These are phyloP conservation scores for Neocucurbitaria cava DNA, from an alignment of 2,329 filamentous ascomycete species.

Conservation along the genomic window DNA sequence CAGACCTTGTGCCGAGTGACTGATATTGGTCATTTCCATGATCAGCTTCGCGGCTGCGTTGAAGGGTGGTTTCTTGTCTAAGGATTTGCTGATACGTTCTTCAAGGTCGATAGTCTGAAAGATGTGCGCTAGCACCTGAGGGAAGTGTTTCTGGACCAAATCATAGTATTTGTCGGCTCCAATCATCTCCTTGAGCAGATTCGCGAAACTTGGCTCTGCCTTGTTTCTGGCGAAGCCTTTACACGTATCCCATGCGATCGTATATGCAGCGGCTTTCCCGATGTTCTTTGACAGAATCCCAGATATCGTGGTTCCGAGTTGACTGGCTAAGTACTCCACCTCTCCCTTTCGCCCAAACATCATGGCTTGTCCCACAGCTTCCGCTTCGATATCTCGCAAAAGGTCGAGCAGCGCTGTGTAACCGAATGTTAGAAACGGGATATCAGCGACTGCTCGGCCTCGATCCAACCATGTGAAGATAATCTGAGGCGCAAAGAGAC, in stretches of 20 bases:
- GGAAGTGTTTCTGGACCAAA: constrained; percentile 73
- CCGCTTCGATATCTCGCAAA: constrained; percentile 73
- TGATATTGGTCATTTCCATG: constrained; percentile 71
- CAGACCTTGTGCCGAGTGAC: constrained; percentile 69
- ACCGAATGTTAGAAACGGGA: constrained; percentile 86
- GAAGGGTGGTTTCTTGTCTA: constrained; percentile 68
- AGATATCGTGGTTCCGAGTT: constrained; percentile 32
- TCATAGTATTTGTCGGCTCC: constrained; percentile 70
- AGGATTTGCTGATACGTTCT: constrained; percentile 35
- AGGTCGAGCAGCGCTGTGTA: constrained; percentile 74
- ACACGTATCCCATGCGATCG: constrained; percentile 76
- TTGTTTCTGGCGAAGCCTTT: constrained; percentile 45
- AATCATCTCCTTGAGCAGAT: constrained; percentile 71
- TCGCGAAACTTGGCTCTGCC: constrained; percentile 65
- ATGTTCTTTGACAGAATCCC: constrained; percentile 68
- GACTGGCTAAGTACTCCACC: constrained; percentile 65
- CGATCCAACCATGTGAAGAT: constrained; percentile 90
- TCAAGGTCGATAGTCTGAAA: constrained; percentile 68
- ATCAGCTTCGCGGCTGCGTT: constrained; percentile 69
- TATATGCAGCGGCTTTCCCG: constrained; percentile 80
- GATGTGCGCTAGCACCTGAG: constrained; percentile 77
- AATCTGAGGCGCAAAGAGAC: constrained; percentile 85
- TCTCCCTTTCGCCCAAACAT: constrained; percentile 78
- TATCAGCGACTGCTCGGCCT: constrained; percentile 56
- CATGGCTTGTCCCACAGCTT: constrained; percentile 79